A percentile compares a stretch with the other conserved stretches of the same genome.
These are phyloP conservation scores for Bacidia gigantensis DNA, from an alignment of 495 filamentous ascomycete species.

Conservation along the genomic window DNA sequence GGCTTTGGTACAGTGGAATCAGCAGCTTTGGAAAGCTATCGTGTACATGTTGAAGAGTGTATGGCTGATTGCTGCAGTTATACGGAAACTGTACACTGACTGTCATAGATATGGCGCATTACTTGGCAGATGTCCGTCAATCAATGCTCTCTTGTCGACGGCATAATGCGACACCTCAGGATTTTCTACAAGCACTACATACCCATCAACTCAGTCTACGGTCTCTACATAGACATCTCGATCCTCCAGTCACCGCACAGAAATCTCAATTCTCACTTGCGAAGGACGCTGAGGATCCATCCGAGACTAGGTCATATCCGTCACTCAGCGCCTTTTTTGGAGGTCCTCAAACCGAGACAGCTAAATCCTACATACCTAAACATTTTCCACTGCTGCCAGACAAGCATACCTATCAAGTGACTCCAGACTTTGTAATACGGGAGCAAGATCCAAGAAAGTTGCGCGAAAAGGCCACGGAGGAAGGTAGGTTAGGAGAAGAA, in stretches of 20 bases:
- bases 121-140: conserved; percentile 40
- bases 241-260: conserved; percentile 24
- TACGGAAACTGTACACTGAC: conserved; percentile 5
- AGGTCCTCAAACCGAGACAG: conserved; percentile 34
- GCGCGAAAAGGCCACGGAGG: conserved; percentile 56
- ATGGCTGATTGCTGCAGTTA: conserved; percentile 18
- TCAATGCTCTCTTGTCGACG: conserved; percentile 52
- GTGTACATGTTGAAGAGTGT: conserved; percentile 50
- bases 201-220: conserved; percentile 22
- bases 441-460: conserved; percentile 58
- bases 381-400: conserved; percentile 60
- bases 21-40: conserved; percentile 44
- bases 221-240: conserved; percentile 28
- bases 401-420: conserved; percentile 58
- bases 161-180: conserved; percentile 46
- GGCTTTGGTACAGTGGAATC: conserved; percentile 48
- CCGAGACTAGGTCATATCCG: conserved; percentile 19
- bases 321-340: conserved; percentile 27
- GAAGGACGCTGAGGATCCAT: conserved; percentile 33
- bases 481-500: conserved; percentile 60
- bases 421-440: conserved; percentile 49
- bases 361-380: conserved; percentile 43
- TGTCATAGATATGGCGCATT: conserved; percentile 40
- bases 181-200: conserved; percentile 54
- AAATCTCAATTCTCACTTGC: conserved; percentile 29